Base-by-base conservation (phyloP, 2,329 filamentous ascomycete genomes). In the Massarina eburnea region DNA sequence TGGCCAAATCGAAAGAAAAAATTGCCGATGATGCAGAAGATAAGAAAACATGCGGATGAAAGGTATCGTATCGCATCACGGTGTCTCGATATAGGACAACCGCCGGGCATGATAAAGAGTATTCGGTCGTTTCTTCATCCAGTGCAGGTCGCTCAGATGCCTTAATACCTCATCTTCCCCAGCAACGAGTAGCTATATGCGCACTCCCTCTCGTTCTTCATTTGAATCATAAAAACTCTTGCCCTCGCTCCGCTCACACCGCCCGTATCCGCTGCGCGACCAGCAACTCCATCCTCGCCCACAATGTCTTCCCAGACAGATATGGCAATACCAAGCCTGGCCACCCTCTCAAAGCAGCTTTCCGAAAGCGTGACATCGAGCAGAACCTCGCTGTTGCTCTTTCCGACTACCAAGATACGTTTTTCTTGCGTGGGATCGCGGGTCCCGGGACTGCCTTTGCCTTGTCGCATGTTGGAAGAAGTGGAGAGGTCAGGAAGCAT, bases 351-450 rank as follows among this genome's bases (percentile, higher is more conserved):
- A 71, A 96, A 95, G 62, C 88, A 91, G 45, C 83, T 88, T 64
- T 91, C 90, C 9, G 87, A 87, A 1, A 96, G 76, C 38, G 91
- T 91, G 1, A 89, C 89, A 67, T 97, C 92, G 1, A 96, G 78
- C 27, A 95, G 71, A 1, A 86, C 78, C 49, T 84, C 76, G 18
- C 82, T 81, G 51, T 83, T 82, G 1, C 83, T 85, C 61, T 89
- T 85, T 5, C 83, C 84, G 4, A 81, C 82, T 19, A 96, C 84
- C 14, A 95, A 76, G 47, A 99, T 83, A 8, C 92, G 85, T 74
- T 96, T 96, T 73, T 95, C 88, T 52, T 63, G 87, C 73, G 76
- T 52, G 70, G 58, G 58, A 46, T 70, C 51, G 14, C 72, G 67
- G 18, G 62, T 61, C 7, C 71, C 71, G 4, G 71, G 70, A 5